Evolutionary conservation across 192 early-diverging fungal species (phyloP).

Genomic region (Phlyctochytrium bullatum): DNA sequence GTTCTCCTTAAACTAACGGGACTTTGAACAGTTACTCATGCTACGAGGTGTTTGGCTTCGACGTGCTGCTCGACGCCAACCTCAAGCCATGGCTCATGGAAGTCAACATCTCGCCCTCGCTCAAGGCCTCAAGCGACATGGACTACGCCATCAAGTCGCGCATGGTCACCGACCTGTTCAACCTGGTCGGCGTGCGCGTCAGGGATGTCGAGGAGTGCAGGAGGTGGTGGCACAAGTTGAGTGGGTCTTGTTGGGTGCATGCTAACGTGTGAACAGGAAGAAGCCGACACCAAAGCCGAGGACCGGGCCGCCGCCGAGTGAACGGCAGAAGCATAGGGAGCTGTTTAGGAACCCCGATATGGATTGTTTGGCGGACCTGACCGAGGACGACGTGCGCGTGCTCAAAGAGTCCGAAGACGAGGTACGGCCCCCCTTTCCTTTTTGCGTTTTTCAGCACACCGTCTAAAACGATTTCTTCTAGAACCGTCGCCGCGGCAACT

Average conservation of each 20-base stretch:
- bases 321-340: no score
- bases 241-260: neutral
- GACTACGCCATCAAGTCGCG: constrained; percentile 38
- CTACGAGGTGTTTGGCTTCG: constrained; percentile 62
- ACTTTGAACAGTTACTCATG: constrained; percentile 55
- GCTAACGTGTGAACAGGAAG: constrained; percentile 6
- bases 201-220: constrained; percentile 23
- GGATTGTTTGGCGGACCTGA: no score
- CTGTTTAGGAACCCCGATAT: no score
- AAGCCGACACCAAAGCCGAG: constrained; percentile 4
- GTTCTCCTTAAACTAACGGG: no score
- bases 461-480: no score
- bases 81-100: constrained; percentile 60
- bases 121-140: constrained; percentile 43
- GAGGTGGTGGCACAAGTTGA: constrained; percentile 17
- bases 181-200: constrained; percentile 41
- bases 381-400: neutral
- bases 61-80: constrained; percentile 51
- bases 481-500: constrained; percentile 37
- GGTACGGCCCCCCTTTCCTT: no score
- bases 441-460: no score
- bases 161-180: constrained; percentile 43
- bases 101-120: constrained; percentile 53
- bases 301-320: no score
- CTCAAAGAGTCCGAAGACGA: constrained; percentile 39